These are phyloP conservation scores for Apiospora aurea DNA, from an alignment of 2,329 filamentous ascomycete genomes.

Conservation along the genomic window DNA sequence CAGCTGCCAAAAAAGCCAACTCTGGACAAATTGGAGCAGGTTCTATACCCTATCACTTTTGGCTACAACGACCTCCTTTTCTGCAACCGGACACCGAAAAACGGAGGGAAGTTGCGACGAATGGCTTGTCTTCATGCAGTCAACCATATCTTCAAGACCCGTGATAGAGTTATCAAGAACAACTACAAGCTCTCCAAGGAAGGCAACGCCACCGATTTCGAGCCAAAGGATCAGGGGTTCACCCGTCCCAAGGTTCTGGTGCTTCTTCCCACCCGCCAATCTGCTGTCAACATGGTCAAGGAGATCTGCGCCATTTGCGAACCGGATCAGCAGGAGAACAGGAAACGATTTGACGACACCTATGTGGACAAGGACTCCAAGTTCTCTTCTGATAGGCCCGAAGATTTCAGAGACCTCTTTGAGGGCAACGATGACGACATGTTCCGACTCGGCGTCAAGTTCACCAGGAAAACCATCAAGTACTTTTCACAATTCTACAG, in stretches of 20 bases:
- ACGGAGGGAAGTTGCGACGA: slow-evolving; percentile 72
- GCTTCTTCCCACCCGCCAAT: slow-evolving; percentile 86
- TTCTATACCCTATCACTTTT: slow-evolving; percentile 76
- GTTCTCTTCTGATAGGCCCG: slow-evolving; percentile 77
- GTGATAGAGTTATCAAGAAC: slow-evolving; percentile 91
- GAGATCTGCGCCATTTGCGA: slow-evolving; percentile 77
- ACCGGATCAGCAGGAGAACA: slow-evolving; percentile 93
- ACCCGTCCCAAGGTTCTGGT: slow-evolving; percentile 93
- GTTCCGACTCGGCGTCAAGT: slow-evolving; percentile 95
- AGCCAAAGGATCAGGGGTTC: slow-evolving; percentile 92
- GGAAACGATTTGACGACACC: slow-evolving; percentile 86
- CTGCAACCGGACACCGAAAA: slow-evolving; percentile 73
- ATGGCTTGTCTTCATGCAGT: slow-evolving; percentile 83
- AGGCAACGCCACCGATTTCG: slow-evolving; percentile 68
- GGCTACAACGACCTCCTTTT: slow-evolving; percentile 83
- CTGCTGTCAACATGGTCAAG: slow-evolving; percentile 80
- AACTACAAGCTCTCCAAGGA: slow-evolving; percentile 79
- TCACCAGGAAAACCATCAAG: slow-evolving; percentile 94
- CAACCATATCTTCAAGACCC: slow-evolving; percentile 94
- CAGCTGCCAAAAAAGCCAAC: slow-evolving; percentile 59
- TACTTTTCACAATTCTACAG: slow-evolving; percentile 96
- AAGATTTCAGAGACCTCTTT: slow-evolving; percentile 89
- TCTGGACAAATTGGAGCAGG: slow-evolving; percentile 69
- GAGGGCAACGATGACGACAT: slow-evolving; percentile 96
- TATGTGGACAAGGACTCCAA: slow-evolving; percentile 75